Evolutionary conservation across 1,284 basidiomycete genomes (phyloP).

Genomic region (Sporisorium graminicola): DNA sequence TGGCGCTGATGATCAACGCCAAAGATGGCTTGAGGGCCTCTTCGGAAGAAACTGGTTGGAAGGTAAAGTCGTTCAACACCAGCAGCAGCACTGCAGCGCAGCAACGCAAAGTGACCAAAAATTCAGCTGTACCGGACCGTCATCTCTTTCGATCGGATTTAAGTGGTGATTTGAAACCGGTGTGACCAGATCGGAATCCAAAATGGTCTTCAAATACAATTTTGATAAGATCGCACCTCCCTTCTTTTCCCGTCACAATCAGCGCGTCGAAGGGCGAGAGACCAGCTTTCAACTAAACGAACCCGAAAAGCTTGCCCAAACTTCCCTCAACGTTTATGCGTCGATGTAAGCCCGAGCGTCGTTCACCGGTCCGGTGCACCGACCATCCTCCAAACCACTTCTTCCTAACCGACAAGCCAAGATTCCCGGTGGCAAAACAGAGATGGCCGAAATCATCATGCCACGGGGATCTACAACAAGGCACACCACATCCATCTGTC

Average conservation of each 20-base stretch:
- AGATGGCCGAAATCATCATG: conserved; percentile 13
- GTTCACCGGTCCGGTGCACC: conserved; percentile 25
- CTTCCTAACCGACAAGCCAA: neutral
- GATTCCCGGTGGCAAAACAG: conserved; percentile 13
- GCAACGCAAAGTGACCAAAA: neutral
- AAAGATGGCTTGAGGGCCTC: neutral
- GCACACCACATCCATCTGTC: neutral
- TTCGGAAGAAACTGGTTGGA: neutral
- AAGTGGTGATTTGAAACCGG: neutral
- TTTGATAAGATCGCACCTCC: neutral
- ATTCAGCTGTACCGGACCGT: conserved; percentile 23
- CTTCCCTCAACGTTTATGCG: neutral
- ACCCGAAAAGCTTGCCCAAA: neutral
- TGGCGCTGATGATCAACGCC: no score
- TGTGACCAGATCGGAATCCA: conserved; percentile 2
- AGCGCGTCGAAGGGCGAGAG: conserved; percentile 5
- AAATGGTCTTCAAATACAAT: neutral
- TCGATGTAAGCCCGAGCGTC: conserved; percentile 1
- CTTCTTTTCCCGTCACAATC: neutral
- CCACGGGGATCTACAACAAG: conserved; percentile 12
- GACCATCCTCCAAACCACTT: neutral
- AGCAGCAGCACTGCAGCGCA: neutral
- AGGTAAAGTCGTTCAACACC: no score
- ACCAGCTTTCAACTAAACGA: neutral
- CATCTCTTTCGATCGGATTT: conserved; percentile 8